phyloP scores from a whole-genome alignment of 2,329 filamentous ascomycete genomes.

The Cytospora paraplurivora region DNA sequence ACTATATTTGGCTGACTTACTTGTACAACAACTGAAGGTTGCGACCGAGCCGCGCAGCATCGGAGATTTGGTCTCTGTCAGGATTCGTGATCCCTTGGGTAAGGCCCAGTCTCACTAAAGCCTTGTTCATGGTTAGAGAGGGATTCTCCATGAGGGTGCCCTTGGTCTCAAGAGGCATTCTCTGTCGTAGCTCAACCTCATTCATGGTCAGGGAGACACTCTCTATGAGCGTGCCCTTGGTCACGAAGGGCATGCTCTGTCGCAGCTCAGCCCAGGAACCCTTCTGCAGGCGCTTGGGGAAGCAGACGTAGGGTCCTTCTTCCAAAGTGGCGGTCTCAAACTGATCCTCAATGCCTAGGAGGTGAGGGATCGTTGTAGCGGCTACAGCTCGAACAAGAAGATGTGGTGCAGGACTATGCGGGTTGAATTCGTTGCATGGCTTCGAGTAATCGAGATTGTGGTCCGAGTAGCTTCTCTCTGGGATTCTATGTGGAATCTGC shows the following conservation, averaged over 20 bases:
- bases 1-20: conserved; percentile 1
- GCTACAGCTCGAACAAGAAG: neutral
- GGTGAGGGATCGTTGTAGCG: conserved; percentile 10
- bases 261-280: conserved; percentile 22
- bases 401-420: conserved; percentile 14
- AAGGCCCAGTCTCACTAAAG: conserved; percentile 9
- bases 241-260: conserved; percentile 9
- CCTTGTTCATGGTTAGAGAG: neutral
- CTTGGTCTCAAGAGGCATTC: conserved; percentile 7
- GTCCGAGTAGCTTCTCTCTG: conserved; percentile 15
- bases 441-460: conserved; percentile 11
- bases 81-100: conserved; percentile 5
- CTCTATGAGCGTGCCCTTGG: conserved; percentile 5
- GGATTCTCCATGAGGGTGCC: conserved; percentile 5
- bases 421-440: neutral
- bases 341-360: conserved; percentile 13
- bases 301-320: neutral
- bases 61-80: neutral
- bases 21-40: conserved; percentile 6
- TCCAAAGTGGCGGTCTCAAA: neutral
- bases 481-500: conserved; percentile 11
- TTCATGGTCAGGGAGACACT: neutral
- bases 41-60: neutral
- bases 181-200: conserved; percentile 13
- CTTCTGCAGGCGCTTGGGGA: neutral